phyloP scores from a whole-genome alignment of 805 yeast species.

The Monosporozyma siamensis region DNA sequence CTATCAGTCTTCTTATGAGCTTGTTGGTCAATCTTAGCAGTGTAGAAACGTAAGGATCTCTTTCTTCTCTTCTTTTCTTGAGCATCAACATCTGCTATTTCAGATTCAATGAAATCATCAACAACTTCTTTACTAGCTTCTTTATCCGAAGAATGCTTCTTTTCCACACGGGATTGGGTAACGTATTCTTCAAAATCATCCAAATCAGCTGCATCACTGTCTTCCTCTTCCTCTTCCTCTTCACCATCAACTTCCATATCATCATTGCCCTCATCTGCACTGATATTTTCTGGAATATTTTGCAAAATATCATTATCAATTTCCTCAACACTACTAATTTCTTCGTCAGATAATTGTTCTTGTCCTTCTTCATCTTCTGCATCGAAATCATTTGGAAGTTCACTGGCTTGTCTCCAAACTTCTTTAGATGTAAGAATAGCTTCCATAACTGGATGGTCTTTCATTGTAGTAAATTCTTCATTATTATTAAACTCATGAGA shows the following conservation, averaged over 20 bases:
- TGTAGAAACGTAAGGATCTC: constrained; percentile 84
- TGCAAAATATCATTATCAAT: constrained; percentile 14
- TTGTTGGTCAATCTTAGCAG: constrained; percentile 89
- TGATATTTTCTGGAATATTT: constrained; percentile 22
- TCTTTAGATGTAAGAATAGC: constrained; percentile 73
- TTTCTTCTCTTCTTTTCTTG: constrained; percentile 79
- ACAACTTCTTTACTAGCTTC: constrained; percentile 13
- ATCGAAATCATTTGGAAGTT: constrained; percentile 33
- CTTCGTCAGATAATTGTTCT: constrained; percentile 10
- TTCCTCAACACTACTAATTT: constrained; percentile 11
- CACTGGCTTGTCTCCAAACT: constrained; percentile 77
- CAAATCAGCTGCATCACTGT: constrained; percentile 21
- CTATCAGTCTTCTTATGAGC: constrained; percentile 50
- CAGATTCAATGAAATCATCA: constrained; percentile 61
- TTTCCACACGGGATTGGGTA: constrained; percentile 41
- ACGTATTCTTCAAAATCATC: constrained; percentile 44
- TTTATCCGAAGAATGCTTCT: constrained; percentile 20
- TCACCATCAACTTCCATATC: constrained; percentile 13
- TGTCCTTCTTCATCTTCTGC: constrained; percentile 15
- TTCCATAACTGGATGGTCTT: constrained; percentile 86
- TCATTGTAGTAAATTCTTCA: constrained; percentile 53
- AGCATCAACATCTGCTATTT: constrained; percentile 69
- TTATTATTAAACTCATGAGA: constrained; percentile 45
- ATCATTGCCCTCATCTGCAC: constrained; percentile 10
- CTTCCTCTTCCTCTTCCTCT: constrained; percentile 17